Evolutionary conservation across 2,329 filamentous ascomycete species (phyloP).

Genomic region (Orbilia javanica): DNA sequence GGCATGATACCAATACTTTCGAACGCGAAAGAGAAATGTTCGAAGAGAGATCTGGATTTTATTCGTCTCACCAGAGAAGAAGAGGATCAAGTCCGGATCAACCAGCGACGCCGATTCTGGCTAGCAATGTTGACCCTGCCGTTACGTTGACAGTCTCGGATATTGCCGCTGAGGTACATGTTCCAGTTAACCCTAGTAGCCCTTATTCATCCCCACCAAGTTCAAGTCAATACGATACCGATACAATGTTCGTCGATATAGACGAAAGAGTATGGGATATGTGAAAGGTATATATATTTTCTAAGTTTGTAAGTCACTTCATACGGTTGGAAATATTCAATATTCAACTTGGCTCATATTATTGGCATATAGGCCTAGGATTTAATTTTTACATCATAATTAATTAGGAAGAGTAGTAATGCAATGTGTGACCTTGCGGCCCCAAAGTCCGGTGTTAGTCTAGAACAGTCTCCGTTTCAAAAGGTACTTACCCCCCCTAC

Average conservation of each 20-base stretch:
- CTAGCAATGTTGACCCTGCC: constrained; percentile 53
- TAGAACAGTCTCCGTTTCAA: constrained; percentile 3
- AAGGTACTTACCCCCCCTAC: not conserved
- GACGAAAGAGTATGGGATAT: constrained; percentile 35
- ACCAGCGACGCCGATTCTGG: constrained; percentile 38
- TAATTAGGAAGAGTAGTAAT: not conserved
- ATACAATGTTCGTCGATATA: constrained; percentile 31
- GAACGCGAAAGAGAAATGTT: constrained; percentile 50
- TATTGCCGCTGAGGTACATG: constrained; percentile 54
- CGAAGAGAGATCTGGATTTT: constrained; percentile 55
- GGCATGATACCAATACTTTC: constrained; percentile 57
- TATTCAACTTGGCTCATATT: not conserved
- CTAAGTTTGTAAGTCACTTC: not conserved
- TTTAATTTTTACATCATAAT: not conserved
- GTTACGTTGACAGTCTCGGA: constrained; percentile 48
- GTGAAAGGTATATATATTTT: not conserved
- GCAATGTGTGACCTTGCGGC: not conserved
- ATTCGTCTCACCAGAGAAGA: constrained; percentile 23
- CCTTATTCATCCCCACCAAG: constrained; percentile 55
- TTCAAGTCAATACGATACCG: constrained; percentile 28
- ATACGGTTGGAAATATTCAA: not conserved
- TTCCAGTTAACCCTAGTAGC: constrained; percentile 41
- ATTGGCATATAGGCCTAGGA: not conserved
- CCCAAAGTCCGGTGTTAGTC: not conserved
- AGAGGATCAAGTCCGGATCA: constrained; percentile 40